A percentile compares a stretch with the other conserved stretches of the same genome.
phyloP scores from a whole-genome alignment of 495 filamentous ascomycete species.

The Penicillium ochrochloron region DNA sequence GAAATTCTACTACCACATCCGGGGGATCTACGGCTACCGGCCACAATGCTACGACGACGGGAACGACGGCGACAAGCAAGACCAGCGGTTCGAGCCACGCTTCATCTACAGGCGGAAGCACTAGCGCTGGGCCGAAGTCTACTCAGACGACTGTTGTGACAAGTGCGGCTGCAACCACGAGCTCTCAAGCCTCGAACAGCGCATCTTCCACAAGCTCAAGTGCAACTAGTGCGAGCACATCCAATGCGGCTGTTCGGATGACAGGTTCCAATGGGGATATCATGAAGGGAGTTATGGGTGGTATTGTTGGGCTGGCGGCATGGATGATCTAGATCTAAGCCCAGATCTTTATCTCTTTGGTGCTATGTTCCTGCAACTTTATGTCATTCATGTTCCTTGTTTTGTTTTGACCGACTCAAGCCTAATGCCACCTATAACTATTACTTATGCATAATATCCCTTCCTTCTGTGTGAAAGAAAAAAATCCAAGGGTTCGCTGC shows the following conservation, averaged over 20 bases:
- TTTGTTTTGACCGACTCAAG: background rate
- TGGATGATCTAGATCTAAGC: background rate
- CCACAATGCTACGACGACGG: background rate
- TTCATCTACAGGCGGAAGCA: background rate
- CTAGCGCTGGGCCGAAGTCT: background rate
- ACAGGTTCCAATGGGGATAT: background rate
- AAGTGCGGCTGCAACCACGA: background rate
- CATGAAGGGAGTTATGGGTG: conserved; percentile 12
- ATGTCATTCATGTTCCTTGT: background rate
- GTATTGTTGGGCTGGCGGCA: conserved; percentile 11
- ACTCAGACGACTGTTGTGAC: background rate
- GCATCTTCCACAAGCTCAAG: conserved; percentile 13
- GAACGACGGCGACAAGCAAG: background rate
- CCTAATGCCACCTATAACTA: too few relatives aligned
- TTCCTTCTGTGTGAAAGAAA: too few relatives aligned
- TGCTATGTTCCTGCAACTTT: too few relatives aligned
- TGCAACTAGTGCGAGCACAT: conserved; percentile 10
- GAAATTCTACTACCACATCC: background rate
- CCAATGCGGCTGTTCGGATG: conserved; percentile 13
- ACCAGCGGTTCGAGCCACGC: background rate
- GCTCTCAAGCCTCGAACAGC: background rate
- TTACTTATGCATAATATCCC: too few relatives aligned
- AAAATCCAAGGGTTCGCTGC: too few relatives aligned
- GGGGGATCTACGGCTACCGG: conserved; percentile 5
- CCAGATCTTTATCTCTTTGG: too few relatives aligned